A percentile compares a stretch with the other conserved stretches of the same genome.
Conservation (phyloP, 2,329 filamentous ascomycete genomes). For the Trichoderma guizhouense region DNA sequence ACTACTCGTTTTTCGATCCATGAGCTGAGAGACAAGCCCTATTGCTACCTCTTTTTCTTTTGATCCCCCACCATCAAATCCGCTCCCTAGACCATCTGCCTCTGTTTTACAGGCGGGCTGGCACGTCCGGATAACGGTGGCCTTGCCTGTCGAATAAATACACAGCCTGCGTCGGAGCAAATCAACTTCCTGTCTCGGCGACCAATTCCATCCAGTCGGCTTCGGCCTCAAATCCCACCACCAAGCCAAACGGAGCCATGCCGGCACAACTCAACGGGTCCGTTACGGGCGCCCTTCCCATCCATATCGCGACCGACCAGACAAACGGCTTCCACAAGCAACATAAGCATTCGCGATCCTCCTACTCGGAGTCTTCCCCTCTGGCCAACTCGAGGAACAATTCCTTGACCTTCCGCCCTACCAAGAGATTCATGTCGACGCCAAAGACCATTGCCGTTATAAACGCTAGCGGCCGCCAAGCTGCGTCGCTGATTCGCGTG, state of each 20-base stretch:
- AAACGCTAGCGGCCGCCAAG: conserved; percentile 93
- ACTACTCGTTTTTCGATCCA: conserved; percentile 19
- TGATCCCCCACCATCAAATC: conserved; percentile 17
- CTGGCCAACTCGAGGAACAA: conserved; percentile 55
- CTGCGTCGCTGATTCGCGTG: conserved; percentile 90
- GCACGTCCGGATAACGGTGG: conserved; percentile 26
- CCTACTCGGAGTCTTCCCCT: conserved; percentile 58
- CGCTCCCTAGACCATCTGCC: conserved; percentile 13
- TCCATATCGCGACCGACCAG: conserved; percentile 37
- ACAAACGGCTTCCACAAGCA: conserved; percentile 38
- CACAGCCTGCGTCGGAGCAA: conserved; percentile 5
- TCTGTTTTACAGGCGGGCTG: conserved; percentile 22
- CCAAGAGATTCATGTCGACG: conserved; percentile 56
- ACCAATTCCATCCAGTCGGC: conserved; percentile 17
- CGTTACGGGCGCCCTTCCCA: conserved; percentile 38
- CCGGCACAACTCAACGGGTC: conserved; percentile 39
- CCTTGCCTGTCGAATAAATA: conserved; percentile 26
- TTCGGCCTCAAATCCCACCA: conserved; percentile 12
- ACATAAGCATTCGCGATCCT: conserved; percentile 61
- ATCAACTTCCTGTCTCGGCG: background rate
- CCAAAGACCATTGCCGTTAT: conserved; percentile 88
- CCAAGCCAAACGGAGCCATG: conserved; percentile 31
- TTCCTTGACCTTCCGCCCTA: conserved; percentile 57
- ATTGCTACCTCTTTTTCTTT: background rate
- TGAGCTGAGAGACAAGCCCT: conserved; percentile 21